Base-by-base conservation (phyloP, 768 basidiomycete genomes). In the Mycena galopus region DNA sequence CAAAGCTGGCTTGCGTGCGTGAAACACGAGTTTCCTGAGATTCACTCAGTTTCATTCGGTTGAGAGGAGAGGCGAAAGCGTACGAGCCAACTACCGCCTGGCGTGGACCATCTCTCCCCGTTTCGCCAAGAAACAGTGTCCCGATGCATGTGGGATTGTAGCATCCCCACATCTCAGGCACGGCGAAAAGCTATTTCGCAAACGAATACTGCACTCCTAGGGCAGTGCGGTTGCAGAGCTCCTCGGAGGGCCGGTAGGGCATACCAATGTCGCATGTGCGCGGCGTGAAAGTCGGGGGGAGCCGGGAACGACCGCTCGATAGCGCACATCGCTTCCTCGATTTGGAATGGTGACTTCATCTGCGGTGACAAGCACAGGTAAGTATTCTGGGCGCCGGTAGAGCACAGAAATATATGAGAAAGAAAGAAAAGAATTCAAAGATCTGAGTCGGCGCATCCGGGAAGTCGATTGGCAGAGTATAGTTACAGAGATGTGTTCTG, bases 401-500 rank as follows among this genome's bases (percentile, higher is more conserved):
- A 19, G 42, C 42, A 42, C 42, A 42, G 42, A 42, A 39, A 42
- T 30, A 60, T n/a, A n/a, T n/a, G 33, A 33, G 29, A 35, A 58
- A 19, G 56, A 27, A 30, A 30, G 33, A 56, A 29, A 25, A 10
- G 32, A 44, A 1, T 57, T 4, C 10, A 50, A 60, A 59, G 27
- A 68, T 68, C 51, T 68, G 47, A 19, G 12, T 60, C 23, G 25
- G 29, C 33, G 57, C 44, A 27, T 68, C 59, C 12, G 67, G 67
- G 29, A 68, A 55, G 59, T 68, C 59, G 50, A 68, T 47, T 11
- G 59, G 9, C 21, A 50, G n/a, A 16, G 14, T 25, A 39, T 61
- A 51, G 59, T 68, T n/a, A n/a, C 67, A 27, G 58, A 39, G 33
- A 68, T 33, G 50, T 68, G 67, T 42, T 61, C 67, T 16, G 47